Percentiles rank a stretch among this genome's conserved stretches.
phyloP scores from a whole-genome alignment of 345 rosid genomes.

The Citrus inodora region DNA sequence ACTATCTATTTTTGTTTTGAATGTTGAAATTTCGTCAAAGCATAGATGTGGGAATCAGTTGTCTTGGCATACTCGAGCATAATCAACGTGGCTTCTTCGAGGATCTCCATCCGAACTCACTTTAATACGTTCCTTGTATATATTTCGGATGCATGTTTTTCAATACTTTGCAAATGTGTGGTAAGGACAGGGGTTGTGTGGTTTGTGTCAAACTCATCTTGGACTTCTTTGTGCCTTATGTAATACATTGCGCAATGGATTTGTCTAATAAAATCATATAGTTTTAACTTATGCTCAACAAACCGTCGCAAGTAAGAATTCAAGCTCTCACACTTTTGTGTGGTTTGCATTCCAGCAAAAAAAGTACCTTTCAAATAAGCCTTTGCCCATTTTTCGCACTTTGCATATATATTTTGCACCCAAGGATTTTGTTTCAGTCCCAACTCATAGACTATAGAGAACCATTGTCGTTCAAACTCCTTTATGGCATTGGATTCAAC shows the following conservation, averaged over 20 bases:
- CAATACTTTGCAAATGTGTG: neutral
- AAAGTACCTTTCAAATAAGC: neutral
- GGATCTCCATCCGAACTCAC: neutral
- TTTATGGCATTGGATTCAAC: neutral
- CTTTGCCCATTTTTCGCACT: neutral
- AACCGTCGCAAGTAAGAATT: too few species aligned
- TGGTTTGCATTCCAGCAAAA: rapidly evolving
- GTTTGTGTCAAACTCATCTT: neutral
- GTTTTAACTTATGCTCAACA: too few species aligned
- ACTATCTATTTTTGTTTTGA: rapidly evolving
- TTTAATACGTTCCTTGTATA: neutral
- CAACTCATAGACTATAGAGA: neutral
- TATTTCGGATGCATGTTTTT: neutral
- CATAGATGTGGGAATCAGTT: too few species aligned
- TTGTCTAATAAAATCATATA: too few species aligned
- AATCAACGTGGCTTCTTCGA: neutral
- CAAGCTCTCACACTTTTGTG: too few species aligned
- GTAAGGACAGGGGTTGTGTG: too few species aligned
- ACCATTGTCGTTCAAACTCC: too few species aligned
- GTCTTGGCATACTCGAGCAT: too few species aligned
- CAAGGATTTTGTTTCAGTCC: neutral
- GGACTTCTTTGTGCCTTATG: neutral
- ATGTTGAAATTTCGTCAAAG: too few species aligned
- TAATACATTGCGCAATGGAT: neutral
- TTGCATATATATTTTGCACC: neutral